phyloP scores from a whole-genome alignment of 2,329 filamentous ascomycete genomes.

The Pleurostoma richardsiae region DNA sequence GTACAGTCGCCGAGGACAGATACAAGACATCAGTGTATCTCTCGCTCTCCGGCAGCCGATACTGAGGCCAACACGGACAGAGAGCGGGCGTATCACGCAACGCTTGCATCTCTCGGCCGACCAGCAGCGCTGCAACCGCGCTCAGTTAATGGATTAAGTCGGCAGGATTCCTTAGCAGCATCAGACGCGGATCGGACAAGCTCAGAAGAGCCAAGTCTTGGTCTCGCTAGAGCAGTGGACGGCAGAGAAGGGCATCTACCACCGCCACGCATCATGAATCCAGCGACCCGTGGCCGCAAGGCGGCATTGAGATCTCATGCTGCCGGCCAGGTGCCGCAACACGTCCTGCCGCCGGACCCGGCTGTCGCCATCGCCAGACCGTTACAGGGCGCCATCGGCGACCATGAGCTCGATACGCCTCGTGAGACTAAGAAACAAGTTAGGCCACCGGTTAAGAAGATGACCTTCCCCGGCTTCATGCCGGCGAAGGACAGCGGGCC shows the following conservation, averaged over 20 bases:
- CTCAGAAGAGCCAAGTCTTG: not conserved
- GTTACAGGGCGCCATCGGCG: slow-evolving; percentile 4
- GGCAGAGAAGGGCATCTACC: too few relatives aligned
- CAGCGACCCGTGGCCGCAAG: slow-evolving; percentile 48
- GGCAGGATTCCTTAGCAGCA: too few relatives aligned
- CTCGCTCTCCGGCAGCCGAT: too few relatives aligned
- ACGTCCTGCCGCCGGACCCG: slow-evolving; percentile 26
- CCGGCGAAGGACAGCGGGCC: slow-evolving; percentile 50
- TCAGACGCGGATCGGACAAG: not conserved
- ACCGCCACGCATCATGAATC: slow-evolving; percentile 29
- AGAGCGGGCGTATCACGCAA: too few relatives aligned
- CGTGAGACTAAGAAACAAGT: slow-evolving; percentile 2
- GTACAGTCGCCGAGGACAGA: too few relatives aligned
- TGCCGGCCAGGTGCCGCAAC: slow-evolving; percentile 40
- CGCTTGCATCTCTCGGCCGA: too few relatives aligned
- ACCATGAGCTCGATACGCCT: not conserved
- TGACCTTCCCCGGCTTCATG: slow-evolving; percentile 35
- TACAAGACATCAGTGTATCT: too few relatives aligned
- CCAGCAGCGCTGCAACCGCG: too few relatives aligned
- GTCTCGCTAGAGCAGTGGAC: not conserved
- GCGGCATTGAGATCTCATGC: slow-evolving; percentile 47
- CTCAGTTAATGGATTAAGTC: too few relatives aligned
- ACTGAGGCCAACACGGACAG: too few relatives aligned
- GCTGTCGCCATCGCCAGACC: slow-evolving; percentile 4
- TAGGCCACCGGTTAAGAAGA: slow-evolving; percentile 16